phyloP scores from a whole-genome alignment of 75 land plant species.

The Larix kaempferi region DNA sequence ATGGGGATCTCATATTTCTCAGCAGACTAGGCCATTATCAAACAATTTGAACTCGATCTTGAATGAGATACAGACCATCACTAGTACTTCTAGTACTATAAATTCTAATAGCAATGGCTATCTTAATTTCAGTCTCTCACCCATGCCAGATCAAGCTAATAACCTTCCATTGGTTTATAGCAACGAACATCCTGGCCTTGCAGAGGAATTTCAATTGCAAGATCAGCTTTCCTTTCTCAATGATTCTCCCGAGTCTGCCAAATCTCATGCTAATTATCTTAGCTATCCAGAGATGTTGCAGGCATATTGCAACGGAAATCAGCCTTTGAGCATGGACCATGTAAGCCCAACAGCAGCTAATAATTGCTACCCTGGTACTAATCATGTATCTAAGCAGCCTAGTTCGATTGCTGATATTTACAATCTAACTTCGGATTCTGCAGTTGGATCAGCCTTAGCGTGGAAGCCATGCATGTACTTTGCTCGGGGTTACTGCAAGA shows the following conservation, averaged over 20 bases:
- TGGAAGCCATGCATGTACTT: constrained; percentile 93
- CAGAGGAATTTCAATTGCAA: constrained; percentile 48
- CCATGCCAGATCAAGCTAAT: background rate
- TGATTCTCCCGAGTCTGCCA: constrained; percentile 10
- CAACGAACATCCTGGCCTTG: constrained; percentile 9
- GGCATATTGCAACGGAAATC: background rate
- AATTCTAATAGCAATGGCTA: background rate
- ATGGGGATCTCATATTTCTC: constrained; percentile 10
- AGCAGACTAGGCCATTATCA: background rate
- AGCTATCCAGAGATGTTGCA: constrained; percentile 8
- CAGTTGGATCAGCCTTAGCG: constrained; percentile 15
- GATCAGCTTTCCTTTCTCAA: constrained; percentile 52
- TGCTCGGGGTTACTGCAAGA: constrained; percentile 92
- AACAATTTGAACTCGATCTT: background rate
- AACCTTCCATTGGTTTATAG: constrained; percentile 2
- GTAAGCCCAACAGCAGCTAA: background rate
- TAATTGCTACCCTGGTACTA: constrained; percentile 12
- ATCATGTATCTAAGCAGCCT: constrained; percentile 31
- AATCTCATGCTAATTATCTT: constrained; percentile 5
- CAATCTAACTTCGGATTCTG: constrained; percentile 22
- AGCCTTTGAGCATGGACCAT: constrained; percentile 3
- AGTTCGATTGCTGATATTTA: constrained; percentile 38
- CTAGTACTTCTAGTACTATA: background rate
- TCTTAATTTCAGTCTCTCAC: background rate
- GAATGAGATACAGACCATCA: background rate